phyloP scores from a whole-genome alignment of 805 yeast genomes.

The Wickerhamomyces rabaulensis region DNA sequence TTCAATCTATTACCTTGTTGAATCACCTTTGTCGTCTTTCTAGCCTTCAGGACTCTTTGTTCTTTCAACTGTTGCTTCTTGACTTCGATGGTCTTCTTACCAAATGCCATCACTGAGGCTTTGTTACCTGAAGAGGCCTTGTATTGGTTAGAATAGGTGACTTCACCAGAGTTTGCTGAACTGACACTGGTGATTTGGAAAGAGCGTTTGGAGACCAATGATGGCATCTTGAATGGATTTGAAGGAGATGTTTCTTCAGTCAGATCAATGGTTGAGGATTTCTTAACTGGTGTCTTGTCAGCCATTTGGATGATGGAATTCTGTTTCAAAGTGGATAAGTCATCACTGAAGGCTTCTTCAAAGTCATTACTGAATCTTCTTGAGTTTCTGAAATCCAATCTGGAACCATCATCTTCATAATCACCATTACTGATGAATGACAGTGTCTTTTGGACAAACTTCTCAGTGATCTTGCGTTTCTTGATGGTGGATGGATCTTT shows the following conservation, averaged over 20 bases:
- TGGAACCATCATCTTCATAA: slow-evolving; percentile 10
- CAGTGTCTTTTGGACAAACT: slow-evolving; percentile 50
- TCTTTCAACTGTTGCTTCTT: slow-evolving; percentile 8
- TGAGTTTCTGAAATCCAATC: slow-evolving; percentile 18
- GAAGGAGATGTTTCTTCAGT: slow-evolving; percentile 18
- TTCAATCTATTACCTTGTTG: slow-evolving; percentile 4
- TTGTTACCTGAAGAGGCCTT: slow-evolving; percentile 50
- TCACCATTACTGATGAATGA: slow-evolving; percentile 41
- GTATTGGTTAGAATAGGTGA: slow-evolving; percentile 48
- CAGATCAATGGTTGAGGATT: slow-evolving; percentile 15
- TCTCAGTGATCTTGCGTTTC: slow-evolving; percentile 40
- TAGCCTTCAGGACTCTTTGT: slow-evolving; percentile 22
- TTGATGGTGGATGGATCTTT: slow-evolving; percentile 20
- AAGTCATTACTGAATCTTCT: slow-evolving; percentile 21
- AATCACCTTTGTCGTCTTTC: slow-evolving; percentile 9
- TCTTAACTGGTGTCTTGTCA: slow-evolving; percentile 23
- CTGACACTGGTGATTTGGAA: slow-evolving; percentile 27
- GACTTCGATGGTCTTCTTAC: slow-evolving; percentile 24
- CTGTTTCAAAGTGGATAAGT: slow-evolving; percentile 41
- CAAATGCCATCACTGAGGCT: slow-evolving; percentile 53
- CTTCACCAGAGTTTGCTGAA: slow-evolving; percentile 32
- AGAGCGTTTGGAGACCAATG: slow-evolving; percentile 36
- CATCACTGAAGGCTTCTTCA: slow-evolving; percentile 37
- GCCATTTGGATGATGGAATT: slow-evolving; percentile 31
- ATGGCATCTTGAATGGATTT: slow-evolving; percentile 28